These are phyloP conservation scores for Boletus sp. DNA, from an alignment of 768 basidiomycete genomes.

Conservation along the genomic window DNA sequence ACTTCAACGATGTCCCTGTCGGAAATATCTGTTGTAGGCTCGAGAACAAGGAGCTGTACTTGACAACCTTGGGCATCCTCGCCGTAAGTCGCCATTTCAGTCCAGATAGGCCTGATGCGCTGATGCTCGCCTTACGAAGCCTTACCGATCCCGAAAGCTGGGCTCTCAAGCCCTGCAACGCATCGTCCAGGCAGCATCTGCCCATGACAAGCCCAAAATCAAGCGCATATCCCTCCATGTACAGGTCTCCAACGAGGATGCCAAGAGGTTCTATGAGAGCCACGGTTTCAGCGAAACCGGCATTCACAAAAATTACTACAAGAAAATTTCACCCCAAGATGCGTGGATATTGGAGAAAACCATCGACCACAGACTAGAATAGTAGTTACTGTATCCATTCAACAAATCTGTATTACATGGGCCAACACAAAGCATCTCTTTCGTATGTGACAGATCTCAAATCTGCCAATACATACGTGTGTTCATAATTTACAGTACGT, in stretches of 20 bases:
- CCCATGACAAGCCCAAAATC: slow-evolving; percentile 59
- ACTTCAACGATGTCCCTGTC: slow-evolving; percentile 90
- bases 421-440: slow-evolving; percentile 1
- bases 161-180: slow-evolving; percentile 71
- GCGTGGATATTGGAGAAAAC: slow-evolving; percentile 83
- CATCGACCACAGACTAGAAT: slow-evolving; percentile 32
- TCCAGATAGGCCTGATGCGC: slow-evolving; percentile 9
- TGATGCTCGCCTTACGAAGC: slow-evolving; percentile 42
- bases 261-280: slow-evolving; percentile 78
- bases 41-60: slow-evolving; percentile 64
- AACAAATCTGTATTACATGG: slow-evolving; percentile 27
- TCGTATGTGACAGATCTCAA: slow-evolving; percentile 14
- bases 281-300: slow-evolving; percentile 74
- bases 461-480: slow-evolving; percentile 17
- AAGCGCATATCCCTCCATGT: slow-evolving; percentile 79
- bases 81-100: slow-evolving; percentile 52
- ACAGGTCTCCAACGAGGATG: slow-evolving; percentile 74
- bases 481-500: slow-evolving; percentile 31
- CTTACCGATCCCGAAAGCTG: slow-evolving; percentile 77
- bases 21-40: slow-evolving; percentile 85
- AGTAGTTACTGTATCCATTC: slow-evolving; percentile 23
- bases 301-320: slow-evolving; percentile 77
- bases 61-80: slow-evolving; percentile 91
- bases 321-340: slow-evolving; percentile 78
- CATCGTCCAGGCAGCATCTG: slow-evolving; percentile 59